Conservation (phyloP, 2,329 filamentous ascomycete genomes). For the Cercospora janseana region DNA sequence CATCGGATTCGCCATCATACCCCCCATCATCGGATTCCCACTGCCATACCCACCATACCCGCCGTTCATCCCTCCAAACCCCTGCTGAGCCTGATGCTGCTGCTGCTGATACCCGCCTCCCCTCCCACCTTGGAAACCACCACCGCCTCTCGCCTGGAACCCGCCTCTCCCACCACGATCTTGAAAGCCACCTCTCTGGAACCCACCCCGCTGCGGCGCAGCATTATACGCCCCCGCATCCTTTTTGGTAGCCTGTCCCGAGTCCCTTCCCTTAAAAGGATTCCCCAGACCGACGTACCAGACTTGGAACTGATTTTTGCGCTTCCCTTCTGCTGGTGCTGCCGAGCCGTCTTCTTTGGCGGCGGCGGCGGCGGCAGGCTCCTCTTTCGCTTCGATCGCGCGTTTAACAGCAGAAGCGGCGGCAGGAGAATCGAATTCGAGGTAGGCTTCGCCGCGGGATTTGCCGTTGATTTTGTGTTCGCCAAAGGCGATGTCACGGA, state of each 20-base stretch:
- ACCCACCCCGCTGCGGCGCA: conserved; percentile 13
- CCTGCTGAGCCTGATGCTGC: conserved; percentile 23
- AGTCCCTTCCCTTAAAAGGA: conserved; percentile 50
- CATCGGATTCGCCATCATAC: conserved; percentile 22
- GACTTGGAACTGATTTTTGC: conserved; percentile 73
- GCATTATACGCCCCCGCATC: conserved; percentile 37
- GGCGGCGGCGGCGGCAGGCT: conserved; percentile 21
- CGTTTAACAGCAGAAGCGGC: conserved; percentile 83
- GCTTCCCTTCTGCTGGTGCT: conserved; percentile 16
- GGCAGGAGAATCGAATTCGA: conserved; percentile 80
- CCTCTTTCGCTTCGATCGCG: conserved; percentile 60
- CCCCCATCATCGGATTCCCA: conserved; percentile 15
- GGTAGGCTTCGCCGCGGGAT: conserved; percentile 87
- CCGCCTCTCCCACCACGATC: conserved; percentile 46
- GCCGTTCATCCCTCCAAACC: conserved; percentile 28
- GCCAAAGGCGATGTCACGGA: conserved; percentile 92
- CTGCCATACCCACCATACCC: conserved; percentile 18
- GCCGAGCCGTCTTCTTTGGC: conserved; percentile 20
- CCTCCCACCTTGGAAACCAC: conserved; percentile 33
- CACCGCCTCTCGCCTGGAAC: conserved; percentile 16
- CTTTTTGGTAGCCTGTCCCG: conserved; percentile 40
- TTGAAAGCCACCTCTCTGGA: conserved; percentile 48
- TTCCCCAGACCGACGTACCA: conserved; percentile 22
- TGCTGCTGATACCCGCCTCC: conserved; percentile 32
- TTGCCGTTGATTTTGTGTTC: conserved; percentile 99